phyloP scores from a whole-genome alignment of 2,329 filamentous ascomycete species.

The Calonectria hongkongensis region DNA sequence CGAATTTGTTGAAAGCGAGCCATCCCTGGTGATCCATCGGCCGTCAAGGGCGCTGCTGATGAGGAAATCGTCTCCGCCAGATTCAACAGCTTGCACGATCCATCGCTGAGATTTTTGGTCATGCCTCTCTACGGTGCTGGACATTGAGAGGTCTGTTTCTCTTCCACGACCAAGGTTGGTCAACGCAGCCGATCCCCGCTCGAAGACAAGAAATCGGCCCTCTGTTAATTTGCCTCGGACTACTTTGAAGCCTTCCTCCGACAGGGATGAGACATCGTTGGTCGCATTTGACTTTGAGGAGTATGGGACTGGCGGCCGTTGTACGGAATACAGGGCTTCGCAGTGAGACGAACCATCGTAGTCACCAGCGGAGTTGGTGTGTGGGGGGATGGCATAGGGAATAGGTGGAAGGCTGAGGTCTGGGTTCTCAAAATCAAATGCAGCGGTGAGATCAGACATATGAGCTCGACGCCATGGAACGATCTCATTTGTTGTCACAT shows the following conservation, averaged over 20 bases:
- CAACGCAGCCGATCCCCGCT: constrained; percentile 66
- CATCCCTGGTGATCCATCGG: constrained; percentile 15
- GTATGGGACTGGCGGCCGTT: constrained; percentile 69
- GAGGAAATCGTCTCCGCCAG: constrained; percentile 54
- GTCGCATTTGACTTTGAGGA: constrained; percentile 57
- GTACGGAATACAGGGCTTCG: constrained; percentile 60
- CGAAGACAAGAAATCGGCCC: constrained; percentile 72
- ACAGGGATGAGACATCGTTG: constrained; percentile 61
- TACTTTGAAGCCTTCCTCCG: constrained; percentile 73
- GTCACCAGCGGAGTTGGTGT: constrained; percentile 62
- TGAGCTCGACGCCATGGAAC: constrained; percentile 57
- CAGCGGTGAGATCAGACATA: constrained; percentile 60
- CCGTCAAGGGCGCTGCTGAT: constrained; percentile 75
- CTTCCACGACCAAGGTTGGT: constrained; percentile 3
- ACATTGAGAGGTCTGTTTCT: constrained; percentile 47
- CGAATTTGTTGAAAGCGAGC: constrained; percentile 32
- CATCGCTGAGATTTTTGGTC: constrained; percentile 64
- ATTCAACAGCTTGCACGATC: constrained; percentile 65
- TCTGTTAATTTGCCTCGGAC: constrained; percentile 72
- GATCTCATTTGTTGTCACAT: constrained; percentile 60
- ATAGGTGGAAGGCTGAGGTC: constrained; percentile 69
- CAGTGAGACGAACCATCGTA: constrained; percentile 68
- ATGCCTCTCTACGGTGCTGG: constrained; percentile 50
- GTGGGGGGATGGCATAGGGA: constrained; percentile 65
- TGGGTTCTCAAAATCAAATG: constrained; percentile 68